phyloP scores from a whole-genome alignment of 148 eudicot genomes.

The Talinum fruticosum region DNA sequence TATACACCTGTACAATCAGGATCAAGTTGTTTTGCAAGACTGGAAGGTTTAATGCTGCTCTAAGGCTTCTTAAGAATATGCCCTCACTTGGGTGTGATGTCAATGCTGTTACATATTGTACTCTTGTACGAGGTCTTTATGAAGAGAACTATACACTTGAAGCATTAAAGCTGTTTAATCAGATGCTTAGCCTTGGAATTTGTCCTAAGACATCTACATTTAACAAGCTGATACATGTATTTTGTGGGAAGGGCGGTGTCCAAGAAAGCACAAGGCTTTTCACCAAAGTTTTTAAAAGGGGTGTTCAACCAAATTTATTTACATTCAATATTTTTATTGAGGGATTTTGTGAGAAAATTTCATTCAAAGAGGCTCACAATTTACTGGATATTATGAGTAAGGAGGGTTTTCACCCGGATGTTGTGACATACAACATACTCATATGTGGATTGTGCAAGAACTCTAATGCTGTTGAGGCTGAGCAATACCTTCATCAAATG shows the following conservation, averaged over 20 bases:
- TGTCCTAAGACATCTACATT: constrained; percentile 69
- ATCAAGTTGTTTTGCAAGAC: constrained; percentile 88
- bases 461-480: constrained; percentile 61
- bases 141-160: constrained; percentile 47
- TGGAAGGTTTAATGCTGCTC: constrained; percentile 63
- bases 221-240: constrained; percentile 69
- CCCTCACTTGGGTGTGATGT: constrained; percentile 59
- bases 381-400: constrained; percentile 42
- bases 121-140: constrained; percentile 70
- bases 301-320: constrained; percentile 77
- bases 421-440: constrained; percentile 80
- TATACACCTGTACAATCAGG: constrained; percentile 75
- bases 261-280: constrained; percentile 64
- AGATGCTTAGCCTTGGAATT: constrained; percentile 70
- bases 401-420: constrained; percentile 68
- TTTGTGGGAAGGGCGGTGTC: constrained; percentile 66
- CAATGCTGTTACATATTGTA: constrained; percentile 84
- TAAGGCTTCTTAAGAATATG: constrained; percentile 80
- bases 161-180: constrained; percentile 66
- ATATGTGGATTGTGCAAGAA: constrained; percentile 77
- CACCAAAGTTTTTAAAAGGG: constrained; percentile 76
- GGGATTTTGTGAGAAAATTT: constrained; percentile 65
- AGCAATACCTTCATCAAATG: constrained; percentile 68
- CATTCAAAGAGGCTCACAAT: constrained; percentile 53
- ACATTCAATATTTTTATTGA: constrained; percentile 77